Base-by-base conservation (phyloP, 306 rosid species). In the Prunus fruticosa region DNA sequence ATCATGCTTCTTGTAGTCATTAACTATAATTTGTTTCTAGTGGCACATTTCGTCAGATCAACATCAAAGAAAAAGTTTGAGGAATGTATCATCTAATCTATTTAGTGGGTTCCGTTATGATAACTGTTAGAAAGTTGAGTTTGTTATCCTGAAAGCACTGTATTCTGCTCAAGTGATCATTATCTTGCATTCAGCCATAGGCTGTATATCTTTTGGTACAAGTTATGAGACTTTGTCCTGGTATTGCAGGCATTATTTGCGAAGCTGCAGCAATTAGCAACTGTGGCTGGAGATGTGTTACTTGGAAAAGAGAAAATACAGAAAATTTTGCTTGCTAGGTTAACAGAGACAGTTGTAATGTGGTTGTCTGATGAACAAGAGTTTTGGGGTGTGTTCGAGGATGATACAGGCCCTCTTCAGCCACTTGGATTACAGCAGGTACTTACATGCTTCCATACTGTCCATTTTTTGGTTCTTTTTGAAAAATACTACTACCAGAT, bases 281-380 rank as follows among this genome's bases (percentile, higher is more conserved):
- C 87, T 76, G 93, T 95, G 76, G 99, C 99, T 9, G 98, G 97
- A 67, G 98, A 95, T 83, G 99, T 95, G 46, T 85, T 95, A 71
- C 91, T 79, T 71, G 99, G 96, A 79, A 95, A 84, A 83, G 97
- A 95, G 30, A 92, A 89, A 82, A 87, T 95, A 80, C 97, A 95
- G 84, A 95, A 95, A 81, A 89, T 88, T 84, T 88, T 95, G 86
- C 97, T 95, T 71, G 99, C 99, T 46, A 88, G 99, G 84, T 81
- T 95, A 65, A 95, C 99, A 13, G 99, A 95, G 91, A 95, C 99
- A 25, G 92, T 95, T 79, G 87, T 95, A 67, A 95, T 95, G 86
- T 95, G 99, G 99, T 76, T 95, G 84, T 91, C 97, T 18, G 97
- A 89, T 78, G 99, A 92, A 65, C 99, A 95, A 81, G 99, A 95